Base-by-base conservation (phyloP, 2,329 filamentous ascomycete species). In the Stachybotrys echinatus region DNA sequence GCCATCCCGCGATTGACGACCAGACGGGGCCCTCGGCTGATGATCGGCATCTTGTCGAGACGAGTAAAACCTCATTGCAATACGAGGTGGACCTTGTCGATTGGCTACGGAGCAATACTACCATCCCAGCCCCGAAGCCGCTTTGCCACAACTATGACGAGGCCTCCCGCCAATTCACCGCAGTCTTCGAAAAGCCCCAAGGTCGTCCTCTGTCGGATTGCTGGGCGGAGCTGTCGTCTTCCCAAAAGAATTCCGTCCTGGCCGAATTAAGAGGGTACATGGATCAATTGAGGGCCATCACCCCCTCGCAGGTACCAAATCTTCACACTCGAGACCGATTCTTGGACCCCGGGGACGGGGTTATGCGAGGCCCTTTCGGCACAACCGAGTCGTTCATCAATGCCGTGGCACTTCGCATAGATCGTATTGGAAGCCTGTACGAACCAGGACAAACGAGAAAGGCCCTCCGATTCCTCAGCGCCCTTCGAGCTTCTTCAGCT, bases 301-400 rank as follows among this genome's bases (percentile, higher is more conserved):
- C 50, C 14, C 7, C 17, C 2, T 27, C 46, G 3, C 18, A 37
- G 21, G 21, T 51, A 6, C 50, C 50, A 14, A 51, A 51, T 21
- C 38, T 40, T 20, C 21, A 40, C 20, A 48, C 46, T 20, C 42
- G 46, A 34, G 50, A 51, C 23, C 40, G 43, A n/a, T 51, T 51
- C 31, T 37, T 51, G 17, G 50, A 51, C 21, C 50, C 45, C 18
- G 23, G 50, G 37, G 46, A 51, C 43, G 50, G 50, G 7, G 40
- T 48, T 22, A 40, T 45, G 27, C 45, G 45, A 21, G 50, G 50
- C 7, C 50, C 50, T 2, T 51, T 48, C 46, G 6, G 21, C 27
- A 39, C 50, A 6, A 47, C 46, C 3, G 22, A 47, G 23, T 27
- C 45, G 14, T 51, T 51, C 23, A 20, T 51, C 14, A 22, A 17